Evolutionary conservation across 441 rosid species (phyloP), one percentile per base, ranked within the genome.

Genomic region (Codiaeum variegatum): DNA sequence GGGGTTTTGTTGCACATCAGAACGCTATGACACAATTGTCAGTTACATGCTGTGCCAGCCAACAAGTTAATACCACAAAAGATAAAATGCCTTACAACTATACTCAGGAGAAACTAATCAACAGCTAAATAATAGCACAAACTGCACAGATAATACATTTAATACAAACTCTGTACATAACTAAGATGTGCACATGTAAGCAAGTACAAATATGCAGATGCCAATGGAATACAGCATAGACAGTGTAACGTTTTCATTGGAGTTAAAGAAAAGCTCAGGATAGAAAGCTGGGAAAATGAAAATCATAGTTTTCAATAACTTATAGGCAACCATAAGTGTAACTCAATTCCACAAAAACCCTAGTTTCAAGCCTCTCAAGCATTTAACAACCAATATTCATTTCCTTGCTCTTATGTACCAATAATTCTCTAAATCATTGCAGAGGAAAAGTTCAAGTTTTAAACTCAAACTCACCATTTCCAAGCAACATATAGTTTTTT

Each of bases 391-490:
- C 19, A 31, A 13, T 18, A 38, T 24, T 38, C 56, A 26, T 59
- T 13, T 63, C 40, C 60, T 51, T 16, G 23, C 36, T 10, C 62
- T 26, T 26, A 61, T 40, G 4, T 6, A 19, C 59, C 63, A 66
- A 66, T n/a, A 21, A 18, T 47, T 2, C 52, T 44, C 11, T 32
- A 40, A 40, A 67, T 0, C 3, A 47, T 1, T 5, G 31, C 7
- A 32, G 18, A 19, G 38, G 13, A 23, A 67, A 49, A 58, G 16
- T 26, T n/a, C 10, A 26, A 46, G 6, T 1, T 38, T 63, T 28
- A 40, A 47, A n/a, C 32, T 64, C 18, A 19, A 71, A 77, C 59
- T 77, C 75, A 34, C 73, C 75, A 61, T 40, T 62, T 40, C 54
- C 5, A 32, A 64, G 44, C 28, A 69, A 66, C 42, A 63, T 63